These are phyloP conservation scores for Phytophthora agathidicida DNA, from an alignment of 352 stramenopile species.

Conservation along the genomic window DNA sequence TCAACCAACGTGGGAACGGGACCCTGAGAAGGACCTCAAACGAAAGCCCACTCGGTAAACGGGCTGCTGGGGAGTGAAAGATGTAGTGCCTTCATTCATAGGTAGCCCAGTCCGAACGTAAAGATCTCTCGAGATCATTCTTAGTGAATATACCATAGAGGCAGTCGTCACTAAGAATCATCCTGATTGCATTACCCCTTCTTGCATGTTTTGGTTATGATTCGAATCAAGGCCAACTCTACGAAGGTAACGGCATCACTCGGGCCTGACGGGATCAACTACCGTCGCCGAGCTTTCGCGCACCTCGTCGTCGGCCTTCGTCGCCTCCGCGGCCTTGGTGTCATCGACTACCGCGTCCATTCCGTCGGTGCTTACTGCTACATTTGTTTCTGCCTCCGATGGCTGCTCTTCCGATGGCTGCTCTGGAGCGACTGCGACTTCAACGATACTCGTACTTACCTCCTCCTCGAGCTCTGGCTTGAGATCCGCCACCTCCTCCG, in stretches of 20 bases:
- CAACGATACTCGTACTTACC: not conserved
- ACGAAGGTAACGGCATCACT: too few species aligned
- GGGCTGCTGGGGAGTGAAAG: too few species aligned
- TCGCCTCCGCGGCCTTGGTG: not conserved
- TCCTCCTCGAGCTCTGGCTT: not conserved
- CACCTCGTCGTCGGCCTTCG: conserved; percentile 26
- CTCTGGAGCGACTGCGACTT: not conserved
- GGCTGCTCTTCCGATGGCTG: conserved; percentile 24
- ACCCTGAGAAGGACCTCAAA: too few species aligned
- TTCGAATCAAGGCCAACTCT: conserved; percentile 15
- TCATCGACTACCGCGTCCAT: not conserved
- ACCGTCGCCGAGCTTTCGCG: conserved; percentile 15
- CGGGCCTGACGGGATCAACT: not conserved
- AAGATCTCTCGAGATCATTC: too few species aligned
- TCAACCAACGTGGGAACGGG: too few species aligned
- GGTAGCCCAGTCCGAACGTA: too few species aligned
- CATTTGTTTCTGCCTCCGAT: conserved; percentile 16
- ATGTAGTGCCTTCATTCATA: too few species aligned
- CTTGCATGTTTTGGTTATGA: conserved; percentile 11
- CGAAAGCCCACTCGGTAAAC: too few species aligned
- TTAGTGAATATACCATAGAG: too few species aligned
- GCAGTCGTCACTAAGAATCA: too few species aligned
- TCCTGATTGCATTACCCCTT: too few species aligned
- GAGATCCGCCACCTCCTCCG: not conserved
- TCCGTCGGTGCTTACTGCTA: not conserved